Conservation (phyloP, 2,329 filamentous ascomycete genomes). For the Calonectria leucothoes region DNA sequence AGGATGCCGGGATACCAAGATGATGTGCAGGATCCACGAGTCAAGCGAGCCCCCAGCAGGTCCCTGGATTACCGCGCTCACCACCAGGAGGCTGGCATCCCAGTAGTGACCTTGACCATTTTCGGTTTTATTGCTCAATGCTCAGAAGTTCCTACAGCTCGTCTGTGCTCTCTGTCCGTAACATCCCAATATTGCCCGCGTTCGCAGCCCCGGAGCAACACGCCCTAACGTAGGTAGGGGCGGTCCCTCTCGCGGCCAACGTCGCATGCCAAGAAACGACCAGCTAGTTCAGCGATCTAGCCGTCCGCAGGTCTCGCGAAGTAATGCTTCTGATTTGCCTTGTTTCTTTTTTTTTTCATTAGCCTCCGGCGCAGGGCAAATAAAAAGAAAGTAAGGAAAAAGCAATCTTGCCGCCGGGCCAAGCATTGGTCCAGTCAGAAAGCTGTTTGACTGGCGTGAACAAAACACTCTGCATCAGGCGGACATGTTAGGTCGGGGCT, state of each 20-base stretch:
- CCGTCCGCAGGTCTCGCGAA: background rate
- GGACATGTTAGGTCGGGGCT: slow-evolving; percentile 24
- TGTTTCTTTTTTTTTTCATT: slow-evolving; percentile 12
- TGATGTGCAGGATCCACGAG: slow-evolving; percentile 51
- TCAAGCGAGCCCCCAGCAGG: slow-evolving; percentile 44
- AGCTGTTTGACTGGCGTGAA: background rate
- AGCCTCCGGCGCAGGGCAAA: background rate
- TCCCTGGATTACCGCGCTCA: slow-evolving; percentile 28
- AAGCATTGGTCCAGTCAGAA: slow-evolving; percentile 3
- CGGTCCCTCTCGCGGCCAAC: background rate
- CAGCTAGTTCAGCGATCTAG: background rate
- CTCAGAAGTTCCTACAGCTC: background rate
- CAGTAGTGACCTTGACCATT: background rate
- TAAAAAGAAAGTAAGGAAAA: background rate
- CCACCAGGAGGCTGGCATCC: slow-evolving; percentile 23
- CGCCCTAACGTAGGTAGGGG: background rate
- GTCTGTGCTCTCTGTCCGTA: background rate
- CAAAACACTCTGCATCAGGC: slow-evolving; percentile 26
- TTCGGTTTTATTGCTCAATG: slow-evolving; percentile 1
- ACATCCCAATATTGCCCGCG: background rate
- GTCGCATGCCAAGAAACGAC: slow-evolving; percentile 15
- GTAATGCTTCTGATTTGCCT: slow-evolving; percentile 1
- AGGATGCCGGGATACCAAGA: slow-evolving; percentile 37
- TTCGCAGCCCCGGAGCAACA: background rate
- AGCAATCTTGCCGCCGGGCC: background rate